Evolutionary conservation across 805 yeast genomes (phyloP).

Genomic region (Candida insectorum): DNA sequence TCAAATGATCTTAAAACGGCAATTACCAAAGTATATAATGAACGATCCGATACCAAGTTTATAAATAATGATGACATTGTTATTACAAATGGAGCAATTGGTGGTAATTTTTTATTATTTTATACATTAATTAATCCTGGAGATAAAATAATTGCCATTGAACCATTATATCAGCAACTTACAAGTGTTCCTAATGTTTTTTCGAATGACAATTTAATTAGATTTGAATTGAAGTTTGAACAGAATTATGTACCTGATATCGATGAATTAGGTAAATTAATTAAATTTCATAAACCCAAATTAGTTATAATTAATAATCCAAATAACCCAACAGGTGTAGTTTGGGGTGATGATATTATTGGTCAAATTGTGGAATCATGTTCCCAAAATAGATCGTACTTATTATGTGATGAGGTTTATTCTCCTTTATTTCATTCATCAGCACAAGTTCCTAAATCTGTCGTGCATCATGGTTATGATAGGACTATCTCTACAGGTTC

Average conservation of each 20-base stretch:
- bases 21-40: conserved; percentile 35
- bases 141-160: conserved; percentile 47
- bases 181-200: conserved; percentile 46
- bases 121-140: conserved; percentile 42
- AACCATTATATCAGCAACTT: conserved; percentile 51
- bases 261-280: conserved; percentile 23
- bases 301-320: conserved; percentile 47
- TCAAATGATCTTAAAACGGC: conserved; percentile 33
- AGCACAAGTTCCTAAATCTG: conserved; percentile 29
- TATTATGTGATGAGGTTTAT: conserved; percentile 53
- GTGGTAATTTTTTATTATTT: conserved; percentile 47
- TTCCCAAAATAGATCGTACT: conserved; percentile 22
- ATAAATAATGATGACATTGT: conserved; percentile 49
- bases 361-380: conserved; percentile 37
- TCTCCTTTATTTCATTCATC: conserved; percentile 48
- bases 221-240: conserved; percentile 28
- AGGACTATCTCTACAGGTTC: conserved; percentile 48
- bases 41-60: conserved; percentile 26
- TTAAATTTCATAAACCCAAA: conserved; percentile 33
- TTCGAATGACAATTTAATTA: conserved; percentile 33
- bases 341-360: conserved; percentile 33
- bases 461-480: conserved; percentile 37
- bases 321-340: conserved; percentile 45
- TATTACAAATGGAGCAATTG: conserved; percentile 55
- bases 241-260: conserved; percentile 37